Evolutionary conservation across 2,329 filamentous ascomycete species (phyloP).

Genomic region (Aspergillus sp.): DNA sequence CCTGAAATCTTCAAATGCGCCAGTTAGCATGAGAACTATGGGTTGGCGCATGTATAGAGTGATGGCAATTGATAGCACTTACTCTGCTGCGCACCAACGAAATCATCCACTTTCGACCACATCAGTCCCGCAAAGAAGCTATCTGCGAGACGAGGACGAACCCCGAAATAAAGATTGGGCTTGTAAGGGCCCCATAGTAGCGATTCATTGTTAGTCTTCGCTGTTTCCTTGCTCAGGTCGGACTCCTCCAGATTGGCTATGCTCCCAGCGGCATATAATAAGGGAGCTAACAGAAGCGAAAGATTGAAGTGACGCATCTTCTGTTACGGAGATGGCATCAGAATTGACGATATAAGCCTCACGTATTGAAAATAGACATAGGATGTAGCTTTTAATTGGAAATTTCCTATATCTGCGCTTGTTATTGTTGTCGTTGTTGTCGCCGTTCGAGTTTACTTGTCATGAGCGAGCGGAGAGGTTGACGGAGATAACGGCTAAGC

Average conservation of each 20-base stretch:
- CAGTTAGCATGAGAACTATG: slow-evolving; percentile 4
- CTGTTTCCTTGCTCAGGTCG: slow-evolving; percentile 32
- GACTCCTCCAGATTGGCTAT: slow-evolving; percentile 26
- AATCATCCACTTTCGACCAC: slow-evolving; percentile 82
- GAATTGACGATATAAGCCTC: slow-evolving; percentile 7
- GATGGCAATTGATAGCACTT: slow-evolving; percentile 28
- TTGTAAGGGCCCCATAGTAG: slow-evolving; percentile 94
- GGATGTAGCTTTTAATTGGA: slow-evolving; percentile 1
- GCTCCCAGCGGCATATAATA: slow-evolving; percentile 22
- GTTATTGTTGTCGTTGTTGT: not conserved
- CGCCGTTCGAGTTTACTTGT: slow-evolving; percentile 12
- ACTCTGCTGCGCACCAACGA: slow-evolving; percentile 67
- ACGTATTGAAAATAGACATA: slow-evolving; percentile 10
- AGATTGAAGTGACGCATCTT: slow-evolving; percentile 27
- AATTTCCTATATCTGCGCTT: slow-evolving; percentile 5
- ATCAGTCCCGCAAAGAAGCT: slow-evolving; percentile 75
- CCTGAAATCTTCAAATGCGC: slow-evolving; percentile 58
- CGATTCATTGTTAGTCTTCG: slow-evolving; percentile 61
- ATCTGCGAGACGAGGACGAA: slow-evolving; percentile 71
- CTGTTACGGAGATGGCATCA: slow-evolving; percentile 10
- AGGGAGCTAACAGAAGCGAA: slow-evolving; percentile 18
- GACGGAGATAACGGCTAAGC: slow-evolving; percentile 1
- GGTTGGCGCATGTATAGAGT: not conserved
- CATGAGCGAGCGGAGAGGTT: slow-evolving; percentile 11
- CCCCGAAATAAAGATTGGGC: slow-evolving; percentile 88